Percentiles rank a stretch among this genome's conserved stretches.
Conservation (phyloP, 2,329 filamentous ascomycete genomes). For the Acarospora socialis region DNA sequence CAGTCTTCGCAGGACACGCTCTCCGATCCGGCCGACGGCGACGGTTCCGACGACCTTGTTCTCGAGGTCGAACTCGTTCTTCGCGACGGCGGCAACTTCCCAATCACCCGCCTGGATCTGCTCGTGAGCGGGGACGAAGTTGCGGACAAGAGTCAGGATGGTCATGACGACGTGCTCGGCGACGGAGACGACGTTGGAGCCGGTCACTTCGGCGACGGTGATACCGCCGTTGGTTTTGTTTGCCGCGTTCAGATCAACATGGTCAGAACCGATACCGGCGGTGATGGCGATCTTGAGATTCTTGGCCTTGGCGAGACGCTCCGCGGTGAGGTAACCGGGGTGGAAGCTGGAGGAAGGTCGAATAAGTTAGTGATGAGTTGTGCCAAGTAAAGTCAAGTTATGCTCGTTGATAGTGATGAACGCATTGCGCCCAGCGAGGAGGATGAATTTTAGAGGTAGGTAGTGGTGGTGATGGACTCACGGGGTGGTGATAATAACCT, state of each 20-base stretch:
- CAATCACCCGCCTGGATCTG: conserved; percentile 79
- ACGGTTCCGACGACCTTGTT: conserved; percentile 96
- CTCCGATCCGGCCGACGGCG: conserved; percentile 90
- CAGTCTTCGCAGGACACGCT: conserved; percentile 90
- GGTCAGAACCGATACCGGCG: conserved; percentile 94
- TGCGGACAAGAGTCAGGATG: conserved; percentile 87
- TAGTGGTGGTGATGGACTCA: conserved; percentile 28
- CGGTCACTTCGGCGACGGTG: conserved; percentile 94
- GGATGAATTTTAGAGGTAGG: not conserved
- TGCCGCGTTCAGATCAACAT: conserved; percentile 90
- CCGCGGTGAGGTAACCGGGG: conserved; percentile 90
- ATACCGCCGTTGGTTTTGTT: conserved; percentile 97
- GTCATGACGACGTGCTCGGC: conserved; percentile 99
- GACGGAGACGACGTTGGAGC: conserved; percentile 95
- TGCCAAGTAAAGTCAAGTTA: conserved; percentile 6
- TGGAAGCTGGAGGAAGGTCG: conserved; percentile 57
- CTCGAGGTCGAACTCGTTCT: conserved; percentile 98
- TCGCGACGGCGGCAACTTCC: conserved; percentile 90
- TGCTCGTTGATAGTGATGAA: not conserved
- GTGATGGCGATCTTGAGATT: conserved; percentile 97
- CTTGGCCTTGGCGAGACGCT: conserved; percentile 95
- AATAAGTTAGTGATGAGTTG: too few relatives aligned
- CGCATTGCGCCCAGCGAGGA: conserved; percentile 5
- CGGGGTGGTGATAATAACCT: conserved; percentile 99
- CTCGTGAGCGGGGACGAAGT: conserved; percentile 97